Evolutionary conservation across 2,329 filamentous ascomycete genomes (phyloP).

Genomic region (Colletotrichum lindemuthianum): DNA sequence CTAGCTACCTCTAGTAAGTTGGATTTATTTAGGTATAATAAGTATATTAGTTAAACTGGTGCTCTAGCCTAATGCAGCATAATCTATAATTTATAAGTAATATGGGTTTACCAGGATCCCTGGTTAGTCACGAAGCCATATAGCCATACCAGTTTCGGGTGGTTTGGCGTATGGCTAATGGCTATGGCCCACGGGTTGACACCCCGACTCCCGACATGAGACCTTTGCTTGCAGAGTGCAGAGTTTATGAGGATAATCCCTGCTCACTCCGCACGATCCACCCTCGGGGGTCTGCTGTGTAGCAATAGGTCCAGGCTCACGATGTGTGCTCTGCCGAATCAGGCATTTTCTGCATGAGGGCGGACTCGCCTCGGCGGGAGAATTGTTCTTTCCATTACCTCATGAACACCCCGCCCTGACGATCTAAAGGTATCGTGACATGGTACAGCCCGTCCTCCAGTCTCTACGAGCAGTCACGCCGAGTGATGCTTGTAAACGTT

Average conservation of each 20-base stretch:
- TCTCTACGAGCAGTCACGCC: too few species aligned
- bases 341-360: conserved; percentile 17
- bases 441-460: too few species aligned
- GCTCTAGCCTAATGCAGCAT: too few species aligned
- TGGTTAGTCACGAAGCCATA: too few species aligned
- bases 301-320: background rate
- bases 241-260: conserved; percentile 3
- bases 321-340: conserved; percentile 16
- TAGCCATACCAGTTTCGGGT: too few species aligned
- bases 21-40: too few species aligned
- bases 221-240: background rate
- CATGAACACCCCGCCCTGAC: conserved; percentile 14
- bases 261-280: conserved; percentile 24
- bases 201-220: conserved; percentile 2
- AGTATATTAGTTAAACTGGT: too few species aligned
- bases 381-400: conserved; percentile 6
- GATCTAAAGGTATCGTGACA: background rate
- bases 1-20: too few species aligned
- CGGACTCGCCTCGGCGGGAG: background rate
- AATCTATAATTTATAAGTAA: too few species aligned
- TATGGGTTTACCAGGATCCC: too few species aligned
- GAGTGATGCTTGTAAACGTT: too few species aligned
- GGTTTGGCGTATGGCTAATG: too few species aligned
- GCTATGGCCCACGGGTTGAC: background rate
- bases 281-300: background rate